A percentile compares a stretch with the other conserved stretches of the same genome.
phyloP scores from a whole-genome alignment of 2,329 filamentous ascomycete genomes.

The Exophiala viscosa region DNA sequence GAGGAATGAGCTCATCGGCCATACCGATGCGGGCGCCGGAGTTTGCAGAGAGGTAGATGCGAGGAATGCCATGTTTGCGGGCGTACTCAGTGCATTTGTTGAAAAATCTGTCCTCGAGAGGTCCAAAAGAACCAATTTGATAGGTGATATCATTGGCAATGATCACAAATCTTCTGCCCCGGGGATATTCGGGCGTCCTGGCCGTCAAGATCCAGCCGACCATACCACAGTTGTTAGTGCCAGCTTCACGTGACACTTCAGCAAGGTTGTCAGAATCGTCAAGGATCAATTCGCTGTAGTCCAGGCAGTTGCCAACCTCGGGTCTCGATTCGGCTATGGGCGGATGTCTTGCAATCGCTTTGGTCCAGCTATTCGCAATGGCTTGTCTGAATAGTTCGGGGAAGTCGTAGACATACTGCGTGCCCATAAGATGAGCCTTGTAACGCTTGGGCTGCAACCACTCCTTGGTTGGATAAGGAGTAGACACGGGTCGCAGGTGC shows the following conservation, averaged over 20 bases:
- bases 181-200: conserved; percentile 90
- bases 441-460: conserved; percentile 98
- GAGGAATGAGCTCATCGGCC: conserved; percentile 92
- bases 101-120: conserved; percentile 96
- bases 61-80: conserved; percentile 87
- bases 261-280: conserved; percentile 89
- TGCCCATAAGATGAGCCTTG: conserved; percentile 98
- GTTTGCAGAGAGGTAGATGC: conserved; percentile 97
- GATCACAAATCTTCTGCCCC: conserved; percentile 87
- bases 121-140: conserved; percentile 97
- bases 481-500: conserved; percentile 85
- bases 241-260: conserved; percentile 90
- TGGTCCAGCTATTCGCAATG: conserved; percentile 89
- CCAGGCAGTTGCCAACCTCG: conserved; percentile 81
- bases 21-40: conserved; percentile 96
- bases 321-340: conserved; percentile 76
- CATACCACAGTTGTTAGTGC: conserved; percentile 96
- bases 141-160: conserved; percentile 99
- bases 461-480: conserved; percentile 96
- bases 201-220: conserved; percentile 96
- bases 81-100: conserved; percentile 97
- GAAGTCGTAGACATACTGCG: conserved; percentile 99
- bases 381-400: conserved; percentile 98
- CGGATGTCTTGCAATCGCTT: conserved; percentile 69
- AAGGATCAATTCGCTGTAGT: conserved; percentile 88